A percentile compares a stretch with the other conserved stretches of the same genome.
phyloP scores from a whole-genome alignment of 2,329 filamentous ascomycete species.

The Waltergamsia citrina region DNA sequence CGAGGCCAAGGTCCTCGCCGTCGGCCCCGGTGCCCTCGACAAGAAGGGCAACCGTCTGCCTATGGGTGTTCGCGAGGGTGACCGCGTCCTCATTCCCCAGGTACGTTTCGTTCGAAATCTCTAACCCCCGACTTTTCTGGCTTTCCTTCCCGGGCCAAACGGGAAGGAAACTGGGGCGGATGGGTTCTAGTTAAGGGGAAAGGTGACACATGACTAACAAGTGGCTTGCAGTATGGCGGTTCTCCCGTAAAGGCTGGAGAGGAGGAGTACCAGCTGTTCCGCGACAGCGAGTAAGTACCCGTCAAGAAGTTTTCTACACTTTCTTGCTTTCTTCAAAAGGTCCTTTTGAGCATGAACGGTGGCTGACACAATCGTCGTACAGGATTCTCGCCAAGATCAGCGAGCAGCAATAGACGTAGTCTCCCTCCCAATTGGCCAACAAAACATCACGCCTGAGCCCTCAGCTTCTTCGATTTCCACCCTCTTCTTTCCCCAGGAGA shows the following conservation, averaged over 20 bases:
- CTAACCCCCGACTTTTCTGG: too few relatives aligned
- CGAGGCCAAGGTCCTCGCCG: slow-evolving; percentile 91
- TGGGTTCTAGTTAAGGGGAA: too few relatives aligned
- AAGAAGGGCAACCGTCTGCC: slow-evolving; percentile 81
- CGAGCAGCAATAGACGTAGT: slow-evolving; percentile 56
- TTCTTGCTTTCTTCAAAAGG: not conserved
- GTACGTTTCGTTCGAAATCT: slow-evolving; percentile 46
- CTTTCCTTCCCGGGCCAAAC: too few relatives aligned
- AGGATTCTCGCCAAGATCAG: slow-evolving; percentile 99
- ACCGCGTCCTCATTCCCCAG: slow-evolving; percentile 93
- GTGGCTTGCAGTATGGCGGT: slow-evolving; percentile 64
- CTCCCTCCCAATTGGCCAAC: not conserved
- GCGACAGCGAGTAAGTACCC: slow-evolving; percentile 85
- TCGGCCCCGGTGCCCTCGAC: slow-evolving; percentile 81
- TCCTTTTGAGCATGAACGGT: too few relatives aligned
- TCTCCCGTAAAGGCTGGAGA: slow-evolving; percentile 95
- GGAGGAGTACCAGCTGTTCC: slow-evolving; percentile 91
- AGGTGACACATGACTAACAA: too few relatives aligned
- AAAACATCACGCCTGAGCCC: too few relatives aligned
- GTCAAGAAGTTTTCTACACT: not conserved
- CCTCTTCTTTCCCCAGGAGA: too few relatives aligned
- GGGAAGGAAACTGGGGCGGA: too few relatives aligned
- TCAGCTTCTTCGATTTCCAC: too few relatives aligned
- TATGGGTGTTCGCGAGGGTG: slow-evolving; percentile 74
- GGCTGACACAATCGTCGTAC: slow-evolving; percentile 10